Evolutionary conservation across 352 stramenopile genomes (phyloP).

Genomic region (Pythium oligandrum): DNA sequence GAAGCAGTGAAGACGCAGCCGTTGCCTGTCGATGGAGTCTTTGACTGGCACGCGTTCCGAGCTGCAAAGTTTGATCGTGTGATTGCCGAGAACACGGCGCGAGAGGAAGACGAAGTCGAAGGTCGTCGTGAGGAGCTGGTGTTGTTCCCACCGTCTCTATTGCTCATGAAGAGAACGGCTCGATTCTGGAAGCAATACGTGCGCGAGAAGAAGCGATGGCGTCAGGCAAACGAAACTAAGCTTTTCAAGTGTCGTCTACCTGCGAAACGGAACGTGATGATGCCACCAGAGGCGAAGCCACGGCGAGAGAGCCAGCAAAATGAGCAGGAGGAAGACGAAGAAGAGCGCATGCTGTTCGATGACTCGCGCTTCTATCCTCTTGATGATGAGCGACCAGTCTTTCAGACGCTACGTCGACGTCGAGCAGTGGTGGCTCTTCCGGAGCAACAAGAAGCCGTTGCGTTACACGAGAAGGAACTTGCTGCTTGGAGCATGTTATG

Average conservation of each 20-base stretch:
- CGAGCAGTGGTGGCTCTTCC: conserved; percentile 1
- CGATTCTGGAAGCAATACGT: conserved; percentile 36
- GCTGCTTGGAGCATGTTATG: conserved; percentile 1
- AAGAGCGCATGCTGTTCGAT: conserved; percentile 21
- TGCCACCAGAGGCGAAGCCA: conserved; percentile 10
- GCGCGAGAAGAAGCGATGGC: conserved; percentile 13
- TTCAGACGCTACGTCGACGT: conserved; percentile 19
- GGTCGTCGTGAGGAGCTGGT: conserved; percentile 23
- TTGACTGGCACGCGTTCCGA: conserved; percentile 33
- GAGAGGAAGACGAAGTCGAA: conserved; percentile 2
- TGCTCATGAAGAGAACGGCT: conserved; percentile 42
- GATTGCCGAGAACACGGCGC: background rate
- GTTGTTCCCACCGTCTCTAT: conserved; percentile 44
- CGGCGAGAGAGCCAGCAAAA: conserved; percentile 7
- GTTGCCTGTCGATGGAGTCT: background rate
- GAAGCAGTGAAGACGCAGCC: background rate
- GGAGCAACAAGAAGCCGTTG: background rate
- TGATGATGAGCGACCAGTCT: conserved; percentile 20
- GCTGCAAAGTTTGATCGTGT: conserved; percentile 14
- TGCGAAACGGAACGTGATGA: conserved; percentile 26
- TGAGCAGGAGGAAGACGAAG: conserved; percentile 12
- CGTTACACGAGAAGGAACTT: conserved; percentile 1
- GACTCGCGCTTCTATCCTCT: conserved; percentile 19
- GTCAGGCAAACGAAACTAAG: conserved; percentile 12
- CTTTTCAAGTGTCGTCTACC: conserved; percentile 18